phyloP scores from a whole-genome alignment of 2,329 filamentous ascomycete genomes.

The Pseudogymnoascus verrucosus region DNA sequence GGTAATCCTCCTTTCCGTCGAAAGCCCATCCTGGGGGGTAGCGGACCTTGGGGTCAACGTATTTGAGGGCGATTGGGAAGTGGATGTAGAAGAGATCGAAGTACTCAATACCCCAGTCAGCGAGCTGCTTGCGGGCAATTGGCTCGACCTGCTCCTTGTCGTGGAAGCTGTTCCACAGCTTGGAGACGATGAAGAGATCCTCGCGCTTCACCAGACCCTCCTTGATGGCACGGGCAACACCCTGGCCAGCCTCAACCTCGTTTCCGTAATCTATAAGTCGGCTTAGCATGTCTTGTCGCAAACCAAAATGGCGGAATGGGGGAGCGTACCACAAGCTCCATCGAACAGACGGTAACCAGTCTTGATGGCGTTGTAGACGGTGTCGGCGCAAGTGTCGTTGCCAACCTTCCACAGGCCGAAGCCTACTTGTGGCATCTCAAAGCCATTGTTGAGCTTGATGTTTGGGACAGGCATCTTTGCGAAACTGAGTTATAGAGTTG shows the following conservation, averaged over 20 bases:
- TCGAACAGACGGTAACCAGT: conserved; percentile 53
- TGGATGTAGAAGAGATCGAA: conserved; percentile 87
- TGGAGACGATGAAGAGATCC: conserved; percentile 87
- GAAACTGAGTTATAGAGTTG: conserved; percentile 4
- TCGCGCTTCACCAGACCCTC: conserved; percentile 75
- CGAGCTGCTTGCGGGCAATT: conserved; percentile 67
- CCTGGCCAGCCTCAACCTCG: conserved; percentile 69
- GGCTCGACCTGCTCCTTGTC: conserved; percentile 68
- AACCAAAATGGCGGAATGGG: background rate
- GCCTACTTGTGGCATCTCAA: conserved; percentile 52
- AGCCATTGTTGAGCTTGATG: conserved; percentile 39
- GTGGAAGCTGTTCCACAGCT: conserved; percentile 92
- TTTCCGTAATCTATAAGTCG: conserved; percentile 64
- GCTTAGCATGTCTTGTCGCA: conserved; percentile 1
- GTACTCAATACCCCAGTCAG: conserved; percentile 79
- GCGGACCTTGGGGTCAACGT: conserved; percentile 68
- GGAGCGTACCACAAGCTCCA: conserved; percentile 45
- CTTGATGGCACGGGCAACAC: conserved; percentile 69
- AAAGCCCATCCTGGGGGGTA: conserved; percentile 75
- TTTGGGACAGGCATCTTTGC: conserved; percentile 28
- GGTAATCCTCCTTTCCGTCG: conserved; percentile 53
- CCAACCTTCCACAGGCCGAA: conserved; percentile 66
- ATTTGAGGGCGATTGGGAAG: conserved; percentile 81
- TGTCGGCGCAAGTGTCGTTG: conserved; percentile 53
- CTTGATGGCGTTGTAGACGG: conserved; percentile 60